Base-by-base conservation (phyloP, 164 flowering plant species). In the Berberis vulgaris region DNA sequence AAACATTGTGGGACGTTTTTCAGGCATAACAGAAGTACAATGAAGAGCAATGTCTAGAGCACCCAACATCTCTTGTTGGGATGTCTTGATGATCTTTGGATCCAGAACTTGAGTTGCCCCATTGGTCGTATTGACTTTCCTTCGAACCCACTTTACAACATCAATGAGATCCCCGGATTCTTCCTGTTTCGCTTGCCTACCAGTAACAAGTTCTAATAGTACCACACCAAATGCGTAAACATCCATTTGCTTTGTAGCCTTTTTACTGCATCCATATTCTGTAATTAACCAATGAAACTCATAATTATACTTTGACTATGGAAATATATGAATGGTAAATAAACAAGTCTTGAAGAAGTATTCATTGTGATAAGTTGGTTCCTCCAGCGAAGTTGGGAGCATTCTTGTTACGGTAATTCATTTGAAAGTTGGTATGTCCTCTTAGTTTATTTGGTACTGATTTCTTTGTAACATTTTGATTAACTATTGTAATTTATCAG, bases 211-310 rank as follows among this genome's bases (percentile, higher is more conserved):
- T 77, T 88, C 96, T 64, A 88, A 58, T 46, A 91, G 60, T 55
- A 91, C 82, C 2, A 88, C 88, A 11, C 97, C 97, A 67, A 83
- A 88, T 79, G 88, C 79, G 81, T 91, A 91, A 1, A 82, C 81
- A 72, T 89, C 98, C 83, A 80, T 84, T 63, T 84, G 70, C 45
- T 84, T 85, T 1, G 88, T 86, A 38, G 86, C 83, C 62, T 79
- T 89, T 78, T 82, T 83, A 43, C 76, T 68, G 69, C 73, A 81
- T 58, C 76, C 81, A 62, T 68, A 65, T 72, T 88, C 94, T 88
- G 91, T 66, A 71, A 61, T 61, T 59, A 62, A 45, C n/a, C 46
- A 13, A 61, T 2, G 26, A 9, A 40, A 9, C 47, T 44, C 40
- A 5, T n/a, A 52, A 52, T 26, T 26, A 26, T 26, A 26, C 26